Percentiles rank a stretch among this genome's conserved stretches.
phyloP scores from a whole-genome alignment of 108 stramenopile species.

The Pelagomonas calceolata region DNA sequence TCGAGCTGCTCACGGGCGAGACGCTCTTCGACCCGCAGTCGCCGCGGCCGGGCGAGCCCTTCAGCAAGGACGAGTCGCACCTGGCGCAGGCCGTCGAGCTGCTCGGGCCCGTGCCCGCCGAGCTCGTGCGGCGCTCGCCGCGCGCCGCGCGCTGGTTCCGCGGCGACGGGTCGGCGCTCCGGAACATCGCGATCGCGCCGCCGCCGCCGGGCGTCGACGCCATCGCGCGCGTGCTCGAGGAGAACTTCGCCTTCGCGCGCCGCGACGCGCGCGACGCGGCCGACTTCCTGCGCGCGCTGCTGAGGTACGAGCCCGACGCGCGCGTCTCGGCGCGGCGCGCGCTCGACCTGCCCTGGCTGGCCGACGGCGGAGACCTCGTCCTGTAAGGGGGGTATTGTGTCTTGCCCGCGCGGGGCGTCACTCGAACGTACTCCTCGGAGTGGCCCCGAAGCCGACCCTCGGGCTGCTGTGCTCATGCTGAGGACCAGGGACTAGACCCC shows the following conservation, averaged over 20 bases:
- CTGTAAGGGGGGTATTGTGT: no score
- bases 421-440: no score
- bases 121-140: not conserved
- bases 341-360: not conserved
- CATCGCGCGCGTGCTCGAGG: not conserved
- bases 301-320: not conserved
- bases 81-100: not conserved
- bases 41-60: not conserved
- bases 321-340: not conserved
- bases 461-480: no score
- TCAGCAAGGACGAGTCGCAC: not conserved
- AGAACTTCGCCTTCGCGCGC: not conserved
- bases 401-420: no score
- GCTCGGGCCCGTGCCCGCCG: not conserved
- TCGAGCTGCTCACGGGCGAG: slow-evolving; percentile 51
- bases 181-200: no score
- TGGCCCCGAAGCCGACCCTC: no score
- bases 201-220: not conserved
- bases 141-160: not conserved
- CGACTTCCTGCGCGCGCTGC: not conserved
- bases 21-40: slow-evolving; percentile 46
- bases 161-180: no score
- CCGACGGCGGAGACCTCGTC: no score
- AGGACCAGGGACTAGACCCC: no score
- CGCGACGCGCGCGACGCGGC: not conserved